phyloP scores from a whole-genome alignment of 768 basidiomycete species.

The Leccinum ochraceum region DNA sequence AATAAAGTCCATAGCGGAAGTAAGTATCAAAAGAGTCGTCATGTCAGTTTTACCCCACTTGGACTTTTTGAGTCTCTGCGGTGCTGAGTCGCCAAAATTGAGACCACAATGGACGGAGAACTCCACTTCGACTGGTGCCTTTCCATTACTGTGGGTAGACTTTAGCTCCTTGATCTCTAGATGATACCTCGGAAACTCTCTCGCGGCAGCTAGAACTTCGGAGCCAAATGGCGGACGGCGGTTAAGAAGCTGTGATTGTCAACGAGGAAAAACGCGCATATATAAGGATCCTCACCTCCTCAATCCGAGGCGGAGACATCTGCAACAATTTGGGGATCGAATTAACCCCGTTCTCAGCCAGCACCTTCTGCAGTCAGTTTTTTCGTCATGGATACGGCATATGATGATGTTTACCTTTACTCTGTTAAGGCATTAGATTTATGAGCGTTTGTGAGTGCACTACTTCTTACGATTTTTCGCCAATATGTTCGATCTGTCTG shows the following conservation, averaged over 20 bases:
- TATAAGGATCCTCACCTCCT: slow-evolving; percentile 46
- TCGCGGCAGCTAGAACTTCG: slow-evolving; percentile 59
- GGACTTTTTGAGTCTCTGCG: slow-evolving; percentile 46
- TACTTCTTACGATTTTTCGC: slow-evolving; percentile 79
- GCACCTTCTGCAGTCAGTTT: slow-evolving; percentile 48
- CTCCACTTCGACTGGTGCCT: slow-evolving; percentile 55
- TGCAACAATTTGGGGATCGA: slow-evolving; percentile 57
- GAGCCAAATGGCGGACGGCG: slow-evolving; percentile 74
- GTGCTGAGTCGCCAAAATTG: slow-evolving; percentile 29
- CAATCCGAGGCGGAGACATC: slow-evolving; percentile 61
- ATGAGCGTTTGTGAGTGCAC: not conserved
- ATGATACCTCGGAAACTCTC: slow-evolving; percentile 66
- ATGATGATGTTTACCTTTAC: slow-evolving; percentile 23
- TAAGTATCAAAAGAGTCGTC: slow-evolving; percentile 72
- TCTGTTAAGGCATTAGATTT: slow-evolving; percentile 12
- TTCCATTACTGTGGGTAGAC: slow-evolving; percentile 44
- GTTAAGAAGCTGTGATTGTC: slow-evolving; percentile 59
- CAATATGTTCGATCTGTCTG: slow-evolving; percentile 86
- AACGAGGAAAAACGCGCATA: not conserved
- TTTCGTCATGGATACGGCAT: not conserved
- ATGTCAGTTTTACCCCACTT: slow-evolving; percentile 51
- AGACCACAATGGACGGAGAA: slow-evolving; percentile 61
- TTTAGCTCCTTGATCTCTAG: slow-evolving; percentile 51
- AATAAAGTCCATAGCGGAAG: slow-evolving; percentile 72
- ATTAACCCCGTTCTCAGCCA: slow-evolving; percentile 72